Evolutionary conservation across 2,329 filamentous ascomycete species (phyloP), one percentile per base, ranked within the genome.

Genomic region (Epichloe coenophiala): DNA sequence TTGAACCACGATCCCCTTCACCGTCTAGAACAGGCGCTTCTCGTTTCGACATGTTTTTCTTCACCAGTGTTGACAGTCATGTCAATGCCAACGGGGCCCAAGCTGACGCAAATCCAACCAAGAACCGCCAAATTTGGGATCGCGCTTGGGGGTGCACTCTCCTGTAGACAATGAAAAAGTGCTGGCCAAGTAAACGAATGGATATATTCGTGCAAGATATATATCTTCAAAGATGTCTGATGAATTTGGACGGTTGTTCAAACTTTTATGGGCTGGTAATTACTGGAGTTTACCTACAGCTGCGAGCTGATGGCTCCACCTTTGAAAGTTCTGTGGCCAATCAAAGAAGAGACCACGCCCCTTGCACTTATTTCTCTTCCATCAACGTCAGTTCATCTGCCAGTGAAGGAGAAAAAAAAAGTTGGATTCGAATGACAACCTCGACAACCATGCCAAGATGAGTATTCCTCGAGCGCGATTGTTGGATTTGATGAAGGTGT

Each of bases 401-500:
- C 7, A 27, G 27, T 27, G 27, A 27, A 27, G n/a, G 33, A 17
- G 45, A 17, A 46, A 39, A 49, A 46, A 46, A 40, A 45, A 37
- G 23, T 47, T 36, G 38, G 15, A 12, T 17, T 39, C 39, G 27
- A 45, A 51, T 61, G 50, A 61, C 61, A 61, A 59, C 33, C 19
- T 23, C 31, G 51, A 55, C 58, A 58, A 58, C 47, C 50, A 66
- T 63, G 64, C 60, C 65, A 78, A 71, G 60, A 81, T 83, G 75
- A 75, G 76, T 65, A 76, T 83, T 57, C 71, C 80, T 65, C 78
- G 78, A 53, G 71, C 78, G 53, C 73, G 81, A 63, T 57, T 84
- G 56, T 63, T 84, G 57, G 85, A 88, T 64, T 77, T 95, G 56
- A 79, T 91, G 74, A 89, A 88, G 83, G 89, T 88, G 68, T 44